phyloP scores from a whole-genome alignment of 306 rosid genomes.

The Vicia villosa region DNA sequence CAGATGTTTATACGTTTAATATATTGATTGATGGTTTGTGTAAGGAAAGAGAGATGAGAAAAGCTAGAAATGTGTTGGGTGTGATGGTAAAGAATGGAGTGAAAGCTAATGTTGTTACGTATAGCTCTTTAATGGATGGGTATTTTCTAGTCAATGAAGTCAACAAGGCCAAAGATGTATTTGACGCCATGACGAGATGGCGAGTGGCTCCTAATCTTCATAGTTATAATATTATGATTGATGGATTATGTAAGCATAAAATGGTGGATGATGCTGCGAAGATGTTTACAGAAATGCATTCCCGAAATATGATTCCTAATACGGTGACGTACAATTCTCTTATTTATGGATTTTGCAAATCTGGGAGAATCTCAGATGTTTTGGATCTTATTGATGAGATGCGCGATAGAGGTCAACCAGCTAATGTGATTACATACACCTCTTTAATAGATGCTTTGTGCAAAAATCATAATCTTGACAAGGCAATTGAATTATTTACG shows the following conservation, averaged over 20 bases:
- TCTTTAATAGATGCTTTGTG: slow-evolving; percentile 3
- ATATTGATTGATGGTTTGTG: not conserved
- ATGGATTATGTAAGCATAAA: slow-evolving; percentile 21
- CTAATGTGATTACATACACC: not conserved
- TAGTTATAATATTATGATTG: slow-evolving; percentile 5
- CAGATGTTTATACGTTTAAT: not conserved
- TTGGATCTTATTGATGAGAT: slow-evolving; percentile 8
- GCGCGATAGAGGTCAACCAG: not conserved
- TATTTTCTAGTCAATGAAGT: slow-evolving; percentile 6
- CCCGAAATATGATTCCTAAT: not conserved
- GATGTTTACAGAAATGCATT: slow-evolving; percentile 11
- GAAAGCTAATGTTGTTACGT: not conserved
- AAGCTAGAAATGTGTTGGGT: slow-evolving; percentile 7
- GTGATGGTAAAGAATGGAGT: not conserved
- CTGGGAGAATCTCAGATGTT: not conserved
- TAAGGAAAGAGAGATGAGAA: not conserved
- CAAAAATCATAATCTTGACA: not conserved
- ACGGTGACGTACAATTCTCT: slow-evolving; percentile 3
- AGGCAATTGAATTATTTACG: not conserved
- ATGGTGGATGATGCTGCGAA: slow-evolving; percentile 19
- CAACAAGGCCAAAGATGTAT: slow-evolving; percentile 11
- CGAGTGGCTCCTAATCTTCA: slow-evolving; percentile 4
- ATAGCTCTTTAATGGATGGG: slow-evolving; percentile 1
- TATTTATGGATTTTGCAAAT: slow-evolving; percentile 26
- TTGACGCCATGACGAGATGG: not conserved